Conservation (phyloP, 768 basidiomycete species). For the Lactarius vividus region DNA sequence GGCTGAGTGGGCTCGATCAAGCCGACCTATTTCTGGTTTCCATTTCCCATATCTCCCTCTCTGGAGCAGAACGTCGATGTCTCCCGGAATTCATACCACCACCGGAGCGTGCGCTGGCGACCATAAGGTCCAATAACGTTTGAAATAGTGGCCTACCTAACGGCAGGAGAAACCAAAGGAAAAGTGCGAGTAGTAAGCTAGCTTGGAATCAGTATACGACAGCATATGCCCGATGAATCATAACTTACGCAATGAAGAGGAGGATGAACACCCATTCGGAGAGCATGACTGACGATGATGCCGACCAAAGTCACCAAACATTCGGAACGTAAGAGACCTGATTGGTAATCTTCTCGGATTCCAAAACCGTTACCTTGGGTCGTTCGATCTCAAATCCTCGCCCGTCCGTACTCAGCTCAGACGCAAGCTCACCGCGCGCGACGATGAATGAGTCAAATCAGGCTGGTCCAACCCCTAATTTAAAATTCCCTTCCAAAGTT, state of each 20-base stretch:
- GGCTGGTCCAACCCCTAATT: background rate
- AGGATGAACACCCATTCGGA: background rate
- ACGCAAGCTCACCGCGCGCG: background rate
- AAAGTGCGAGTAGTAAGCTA: slow-evolving; percentile 46
- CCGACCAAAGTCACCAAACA: background rate
- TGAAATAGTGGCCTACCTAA: slow-evolving; percentile 53
- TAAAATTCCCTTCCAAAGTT: background rate
- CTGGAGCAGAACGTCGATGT: slow-evolving; percentile 42
- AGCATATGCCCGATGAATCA: background rate
- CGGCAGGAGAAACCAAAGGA: slow-evolving; percentile 66
- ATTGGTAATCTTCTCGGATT: slow-evolving; percentile 8
- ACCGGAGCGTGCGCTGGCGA: slow-evolving; percentile 40
- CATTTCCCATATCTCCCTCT: slow-evolving; percentile 65
- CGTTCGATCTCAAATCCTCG: background rate
- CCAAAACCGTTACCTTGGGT: slow-evolving; percentile 10
- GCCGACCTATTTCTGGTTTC: slow-evolving; percentile 38
- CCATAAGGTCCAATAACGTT: slow-evolving; percentile 42
- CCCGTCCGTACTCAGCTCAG: background rate
- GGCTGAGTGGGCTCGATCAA: slow-evolving; percentile 22
- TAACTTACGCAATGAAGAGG: background rate
- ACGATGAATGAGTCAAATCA: background rate
- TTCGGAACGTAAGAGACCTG: background rate
- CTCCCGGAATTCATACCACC: slow-evolving; percentile 32
- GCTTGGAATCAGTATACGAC: background rate
- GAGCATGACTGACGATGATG: background rate